Base-by-base conservation (phyloP, 257 asterid species). In the Solanum piurae region DNA sequence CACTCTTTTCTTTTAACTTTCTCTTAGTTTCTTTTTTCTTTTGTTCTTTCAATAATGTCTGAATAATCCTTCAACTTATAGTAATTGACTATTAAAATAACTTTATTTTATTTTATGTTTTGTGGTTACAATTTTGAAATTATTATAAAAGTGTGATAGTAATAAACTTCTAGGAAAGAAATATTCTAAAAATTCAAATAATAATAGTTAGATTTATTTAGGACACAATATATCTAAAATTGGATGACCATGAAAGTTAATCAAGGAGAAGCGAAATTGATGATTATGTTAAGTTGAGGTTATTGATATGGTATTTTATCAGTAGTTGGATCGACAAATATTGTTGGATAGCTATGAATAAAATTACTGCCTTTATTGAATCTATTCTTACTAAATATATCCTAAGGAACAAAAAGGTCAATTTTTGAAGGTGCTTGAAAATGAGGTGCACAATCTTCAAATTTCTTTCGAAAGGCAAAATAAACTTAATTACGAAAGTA, bases 331-430 rank as follows among this genome's bases (percentile, higher is more conserved):
- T 21, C 27, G 3, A 9, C 13, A 21, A 60, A 60, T 58, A 58
- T 20, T 1, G 10, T 58, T 3, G 9, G 12, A 58, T 21, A 58
- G 4, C 9, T 20, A 58, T 52, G 60, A 52, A 16, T 55, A 55
- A 7, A 55, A 1, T 1, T 3, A 55, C 7, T 55, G 12, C 2
- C n/a, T 55, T 55, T 42, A 55, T 55, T 20, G n/a, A 55, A 55
- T 21, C 11, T 55, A 55, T 55, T 18, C 11, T 55, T 55, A 55
- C 9, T 55, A 55, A 55, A 55, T 18, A 55, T 55, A 42, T 42
- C 64, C 0, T 55, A 1, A 20, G 1, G 1, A 3, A 6, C 7
- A 6, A 55, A 0, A 18, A 1, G 0, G 16, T 42, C 9, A 55
- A 6, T 55, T 7, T 3, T 55, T 55, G 1, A 7, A 55, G 8